Conservation (phyloP, 768 basidiomycete genomes). For the Pisolithus albus region DNA sequence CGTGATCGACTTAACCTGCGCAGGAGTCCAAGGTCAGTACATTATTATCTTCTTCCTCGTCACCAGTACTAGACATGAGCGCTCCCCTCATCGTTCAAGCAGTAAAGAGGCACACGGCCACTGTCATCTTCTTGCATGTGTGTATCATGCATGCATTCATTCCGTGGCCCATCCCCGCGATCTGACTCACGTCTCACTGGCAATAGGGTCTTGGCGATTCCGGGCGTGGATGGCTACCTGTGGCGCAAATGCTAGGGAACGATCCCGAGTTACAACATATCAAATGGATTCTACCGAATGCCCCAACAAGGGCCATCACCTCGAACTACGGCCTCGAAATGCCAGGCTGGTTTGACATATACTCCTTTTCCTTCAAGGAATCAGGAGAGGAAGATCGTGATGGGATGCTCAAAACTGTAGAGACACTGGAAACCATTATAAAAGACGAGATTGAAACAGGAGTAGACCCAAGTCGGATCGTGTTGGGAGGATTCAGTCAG, state of each 20-base stretch:
- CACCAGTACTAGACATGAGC: neutral
- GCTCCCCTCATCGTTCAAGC: neutral
- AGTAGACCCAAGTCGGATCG: constrained; percentile 35
- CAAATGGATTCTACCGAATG: constrained; percentile 41
- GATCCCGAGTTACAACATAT: constrained; percentile 50
- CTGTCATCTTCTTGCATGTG: constrained; percentile 6
- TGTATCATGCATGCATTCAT: constrained; percentile 8
- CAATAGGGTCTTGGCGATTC: constrained; percentile 17
- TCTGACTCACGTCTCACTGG: constrained; percentile 25
- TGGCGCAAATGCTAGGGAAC: constrained; percentile 36
- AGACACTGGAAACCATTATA: constrained; percentile 34
- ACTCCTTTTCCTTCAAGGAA: constrained; percentile 8
- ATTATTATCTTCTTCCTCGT: neutral
- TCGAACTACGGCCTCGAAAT: constrained; percentile 2
- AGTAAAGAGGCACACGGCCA: constrained; percentile 1
- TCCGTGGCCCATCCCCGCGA: neutral
- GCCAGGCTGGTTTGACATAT: constrained; percentile 7
- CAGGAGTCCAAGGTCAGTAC: no score
- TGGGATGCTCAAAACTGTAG: constrained; percentile 29
- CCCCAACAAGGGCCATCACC: constrained; percentile 15
- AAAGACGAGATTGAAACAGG: constrained; percentile 34
- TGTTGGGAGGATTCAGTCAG: constrained; percentile 46
- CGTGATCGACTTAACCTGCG: no score
- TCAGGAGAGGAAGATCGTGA: constrained; percentile 41
- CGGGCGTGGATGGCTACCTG: neutral